Conservation (phyloP, 768 basidiomycete species). For the Mycena venus region DNA sequence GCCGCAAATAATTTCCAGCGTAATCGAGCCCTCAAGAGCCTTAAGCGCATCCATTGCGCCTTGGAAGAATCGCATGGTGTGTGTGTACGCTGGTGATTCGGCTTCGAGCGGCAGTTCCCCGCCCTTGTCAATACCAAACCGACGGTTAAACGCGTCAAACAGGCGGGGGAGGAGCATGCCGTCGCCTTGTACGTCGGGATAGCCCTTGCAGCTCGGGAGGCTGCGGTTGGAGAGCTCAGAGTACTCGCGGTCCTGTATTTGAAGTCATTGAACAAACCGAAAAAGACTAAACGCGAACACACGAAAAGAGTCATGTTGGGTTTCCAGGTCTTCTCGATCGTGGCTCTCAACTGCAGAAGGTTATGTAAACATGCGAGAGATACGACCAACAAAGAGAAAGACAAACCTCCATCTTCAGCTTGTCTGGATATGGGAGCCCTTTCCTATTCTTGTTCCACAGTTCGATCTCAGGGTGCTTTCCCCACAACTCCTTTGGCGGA, state of each 20-base stretch:
- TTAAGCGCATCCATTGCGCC: constrained; percentile 40
- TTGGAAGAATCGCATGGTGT: constrained; percentile 44
- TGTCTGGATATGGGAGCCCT: constrained; percentile 5
- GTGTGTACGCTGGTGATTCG: constrained; percentile 40
- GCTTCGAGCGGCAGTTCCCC: constrained; percentile 21
- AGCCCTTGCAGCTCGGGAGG: constrained; percentile 22
- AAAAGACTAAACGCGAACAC: not conserved
- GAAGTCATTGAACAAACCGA: not conserved
- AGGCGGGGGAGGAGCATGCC: constrained; percentile 33
- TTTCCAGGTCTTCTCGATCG: constrained; percentile 38
- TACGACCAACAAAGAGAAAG: not conserved
- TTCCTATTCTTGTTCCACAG: constrained; percentile 24
- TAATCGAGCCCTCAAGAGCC: constrained; percentile 37
- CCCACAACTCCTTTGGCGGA: constrained; percentile 39
- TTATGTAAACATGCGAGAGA: not conserved
- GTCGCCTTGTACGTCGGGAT: constrained; percentile 30
- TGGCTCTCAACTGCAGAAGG: constrained; percentile 20
- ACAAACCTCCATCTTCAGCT: constrained; percentile 1
- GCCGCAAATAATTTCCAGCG: constrained; percentile 46
- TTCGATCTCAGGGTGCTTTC: constrained; percentile 39
- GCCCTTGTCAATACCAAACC: constrained; percentile 24
- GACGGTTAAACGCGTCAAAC: constrained; percentile 39
- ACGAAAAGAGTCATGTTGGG: constrained; percentile 42
- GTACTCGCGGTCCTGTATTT: constrained; percentile 18
- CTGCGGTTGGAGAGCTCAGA: constrained; percentile 12